Percentiles rank a stretch among this genome's conserved stretches.
These are phyloP conservation scores for Huiozyma naganishii DNA, from an alignment of 805 yeast genomes.

Conservation along the genomic window DNA sequence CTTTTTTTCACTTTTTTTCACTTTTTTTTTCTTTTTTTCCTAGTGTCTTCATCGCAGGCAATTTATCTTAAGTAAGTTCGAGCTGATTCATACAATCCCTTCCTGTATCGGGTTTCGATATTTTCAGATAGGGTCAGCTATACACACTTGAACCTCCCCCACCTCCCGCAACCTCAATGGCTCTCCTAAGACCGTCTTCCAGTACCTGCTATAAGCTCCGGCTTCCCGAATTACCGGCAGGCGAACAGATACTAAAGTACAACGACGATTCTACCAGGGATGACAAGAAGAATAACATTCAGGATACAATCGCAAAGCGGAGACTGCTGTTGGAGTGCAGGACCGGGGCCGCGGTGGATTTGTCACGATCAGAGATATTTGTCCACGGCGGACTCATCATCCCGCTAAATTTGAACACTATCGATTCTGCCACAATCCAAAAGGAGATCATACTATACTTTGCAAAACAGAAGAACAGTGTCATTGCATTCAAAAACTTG, in stretches of 20 bases:
- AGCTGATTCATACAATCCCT: too few species aligned
- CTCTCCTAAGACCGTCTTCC: slow-evolving; percentile 53
- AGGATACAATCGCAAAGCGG: slow-evolving; percentile 35
- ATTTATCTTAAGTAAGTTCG: too few species aligned
- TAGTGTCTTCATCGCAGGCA: too few species aligned
- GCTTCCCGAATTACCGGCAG: slow-evolving; percentile 36
- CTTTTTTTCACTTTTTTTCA: too few species aligned
- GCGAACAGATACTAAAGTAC: slow-evolving; percentile 1
- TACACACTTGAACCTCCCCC: too few species aligned
- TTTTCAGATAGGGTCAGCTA: too few species aligned
- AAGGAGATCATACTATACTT: slow-evolving; percentile 29
- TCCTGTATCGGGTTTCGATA: too few species aligned
- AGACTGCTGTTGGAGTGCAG: slow-evolving; percentile 47
- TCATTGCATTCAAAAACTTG: slow-evolving; percentile 16
- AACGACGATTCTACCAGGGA: not conserved
- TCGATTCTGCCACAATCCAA: slow-evolving; percentile 32
- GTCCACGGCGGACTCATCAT: slow-evolving; percentile 61
- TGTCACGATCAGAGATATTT: slow-evolving; percentile 48
- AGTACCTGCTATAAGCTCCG: slow-evolving; percentile 47
- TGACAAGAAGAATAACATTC: not conserved
- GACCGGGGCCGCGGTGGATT: slow-evolving; percentile 55
- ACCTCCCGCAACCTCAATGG: slow-evolving; percentile 37
- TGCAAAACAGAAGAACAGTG: slow-evolving; percentile 15
- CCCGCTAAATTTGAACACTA: slow-evolving; percentile 38
- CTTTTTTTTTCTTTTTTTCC: too few species aligned